Conservation (phyloP, 441 rosid species). For the Isatis lusitanica region DNA sequence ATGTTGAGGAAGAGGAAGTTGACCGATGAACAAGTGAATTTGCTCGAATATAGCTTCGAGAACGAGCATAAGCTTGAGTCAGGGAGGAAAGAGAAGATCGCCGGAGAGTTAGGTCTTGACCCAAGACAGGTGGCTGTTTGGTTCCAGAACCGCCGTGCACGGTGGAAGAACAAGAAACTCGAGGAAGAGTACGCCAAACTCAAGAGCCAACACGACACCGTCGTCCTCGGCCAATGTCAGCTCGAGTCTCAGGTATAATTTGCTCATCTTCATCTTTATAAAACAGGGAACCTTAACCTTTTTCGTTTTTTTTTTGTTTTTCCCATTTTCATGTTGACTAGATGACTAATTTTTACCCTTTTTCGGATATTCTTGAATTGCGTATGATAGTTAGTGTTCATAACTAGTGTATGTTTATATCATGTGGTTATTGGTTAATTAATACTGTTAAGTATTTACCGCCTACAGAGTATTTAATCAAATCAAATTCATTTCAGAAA, state of each 20-base stretch:
- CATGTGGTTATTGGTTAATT: not conserved
- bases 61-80: constrained; percentile 80
- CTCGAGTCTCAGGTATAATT: constrained; percentile 70
- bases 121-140: constrained; percentile 92
- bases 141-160: constrained; percentile 88
- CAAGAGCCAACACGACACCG: constrained; percentile 48
- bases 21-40: constrained; percentile 57
- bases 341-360: not conserved
- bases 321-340: not conserved
- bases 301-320: not conserved
- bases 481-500: not conserved
- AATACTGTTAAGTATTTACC: not conserved
- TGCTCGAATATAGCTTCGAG: constrained; percentile 65
- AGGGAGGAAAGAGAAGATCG: constrained; percentile 74
- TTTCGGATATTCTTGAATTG: not conserved
- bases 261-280: not conserved
- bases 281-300: not conserved
- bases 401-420: not conserved
- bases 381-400: not conserved
- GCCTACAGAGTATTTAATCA: not conserved
- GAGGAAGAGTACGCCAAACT: constrained; percentile 72
- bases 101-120: constrained; percentile 72
- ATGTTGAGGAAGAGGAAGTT: constrained; percentile 68
- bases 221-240: constrained; percentile 54
- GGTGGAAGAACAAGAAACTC: constrained; percentile 83